phyloP scores from a whole-genome alignment of 225 moss, liverwort and hornwort genomes.

The Climacium dendroides region DNA sequence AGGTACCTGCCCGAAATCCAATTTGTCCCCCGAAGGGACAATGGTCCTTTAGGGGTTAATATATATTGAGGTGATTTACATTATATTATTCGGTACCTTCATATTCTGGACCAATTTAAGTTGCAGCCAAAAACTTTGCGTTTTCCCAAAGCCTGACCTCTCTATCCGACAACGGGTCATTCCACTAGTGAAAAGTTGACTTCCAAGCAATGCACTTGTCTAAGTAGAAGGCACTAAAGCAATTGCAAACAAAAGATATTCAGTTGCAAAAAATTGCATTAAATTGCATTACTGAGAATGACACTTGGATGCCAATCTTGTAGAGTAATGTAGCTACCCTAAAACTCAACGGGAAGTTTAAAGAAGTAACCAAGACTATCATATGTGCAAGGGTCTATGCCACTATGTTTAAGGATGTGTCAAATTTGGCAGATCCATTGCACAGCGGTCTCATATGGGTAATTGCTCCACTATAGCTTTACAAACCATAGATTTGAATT shows the following conservation, averaged over 20 bases:
- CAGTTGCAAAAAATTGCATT: background rate
- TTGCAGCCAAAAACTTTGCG: no score
- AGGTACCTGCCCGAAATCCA: no score
- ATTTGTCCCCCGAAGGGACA: no score
- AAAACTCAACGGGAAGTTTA: background rate
- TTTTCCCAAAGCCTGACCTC: no score
- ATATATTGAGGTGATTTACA: no score
- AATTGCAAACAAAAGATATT: background rate
- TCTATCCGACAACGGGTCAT: no score
- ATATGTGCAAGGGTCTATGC: background rate
- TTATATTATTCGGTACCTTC: no score
- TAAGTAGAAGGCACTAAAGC: background rate
- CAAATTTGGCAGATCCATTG: no score
- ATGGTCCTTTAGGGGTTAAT: no score
- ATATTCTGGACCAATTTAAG: no score
- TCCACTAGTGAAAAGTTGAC: background rate
- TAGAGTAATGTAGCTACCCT: background rate
- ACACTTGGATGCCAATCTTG: background rate
- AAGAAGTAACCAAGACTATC: background rate
- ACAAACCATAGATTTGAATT: background rate
- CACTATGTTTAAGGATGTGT: background rate
- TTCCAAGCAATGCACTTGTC: background rate
- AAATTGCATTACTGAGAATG: background rate
- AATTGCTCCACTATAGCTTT: background rate
- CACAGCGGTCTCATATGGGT: background rate